A percentile compares a stretch with the other conserved stretches of the same genome.
These are phyloP conservation scores for Pseudocercospora pini-densiflorae DNA, from an alignment of 2,329 filamentous ascomycete species.

Conservation along the genomic window DNA sequence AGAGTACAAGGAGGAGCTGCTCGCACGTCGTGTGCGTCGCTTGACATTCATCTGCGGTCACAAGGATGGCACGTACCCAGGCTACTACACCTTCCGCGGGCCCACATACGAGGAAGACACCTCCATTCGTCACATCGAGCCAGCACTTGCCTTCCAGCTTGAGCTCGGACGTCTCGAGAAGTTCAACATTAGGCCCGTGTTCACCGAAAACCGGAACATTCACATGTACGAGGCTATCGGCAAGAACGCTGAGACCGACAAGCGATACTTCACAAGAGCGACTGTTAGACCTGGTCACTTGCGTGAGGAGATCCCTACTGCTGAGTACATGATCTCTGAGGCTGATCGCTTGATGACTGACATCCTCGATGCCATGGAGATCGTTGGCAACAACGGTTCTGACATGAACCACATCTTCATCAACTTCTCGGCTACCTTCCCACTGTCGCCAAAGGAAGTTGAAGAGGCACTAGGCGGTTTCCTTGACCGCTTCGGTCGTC, in stretches of 20 bases:
- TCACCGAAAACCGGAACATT: constrained; percentile 98
- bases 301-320: constrained; percentile 96
- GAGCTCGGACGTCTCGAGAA: constrained; percentile 92
- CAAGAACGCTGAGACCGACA: constrained; percentile 93
- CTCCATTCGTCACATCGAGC: constrained; percentile 96
- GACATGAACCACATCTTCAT: constrained; percentile 99
- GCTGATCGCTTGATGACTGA: constrained; percentile 96
- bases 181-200: constrained; percentile 97
- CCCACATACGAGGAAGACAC: constrained; percentile 87
- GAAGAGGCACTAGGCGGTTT: constrained; percentile 93
- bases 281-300: constrained; percentile 93
- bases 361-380: constrained; percentile 95
- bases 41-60: constrained; percentile 96
- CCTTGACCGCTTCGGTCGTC: constrained; percentile 92
- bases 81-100: constrained; percentile 98
- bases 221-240: constrained; percentile 98
- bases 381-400: constrained; percentile 98
- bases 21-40: constrained; percentile 80
- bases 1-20: constrained; percentile 81
- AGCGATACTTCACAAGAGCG: constrained; percentile 97
- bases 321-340: constrained; percentile 97
- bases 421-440: constrained; percentile 98
- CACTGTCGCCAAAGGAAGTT: constrained; percentile 84
- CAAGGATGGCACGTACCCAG: constrained; percentile 91
- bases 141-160: constrained; percentile 96